Evolutionary conservation across 371 early-diverging fungal genomes (phyloP), one percentile per base, ranked within the genome.

Genomic region (Mucor plumbeus): DNA sequence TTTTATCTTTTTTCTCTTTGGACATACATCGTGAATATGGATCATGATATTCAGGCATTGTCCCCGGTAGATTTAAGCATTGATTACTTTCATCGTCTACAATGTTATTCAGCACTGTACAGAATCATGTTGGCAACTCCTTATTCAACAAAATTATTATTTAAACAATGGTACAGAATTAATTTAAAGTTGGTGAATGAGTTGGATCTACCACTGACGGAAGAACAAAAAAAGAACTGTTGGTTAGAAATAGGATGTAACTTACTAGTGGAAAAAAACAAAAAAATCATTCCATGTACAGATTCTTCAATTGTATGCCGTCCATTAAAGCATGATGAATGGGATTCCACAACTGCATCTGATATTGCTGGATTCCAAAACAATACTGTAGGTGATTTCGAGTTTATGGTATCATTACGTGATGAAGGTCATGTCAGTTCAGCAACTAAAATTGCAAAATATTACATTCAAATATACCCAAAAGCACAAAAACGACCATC

Each of bases 161-260:
- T 66, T 5, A 69, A 70, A 17, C 53, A 63, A 6, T 82, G 82
- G 82, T 61, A 77, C 35, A 69, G 78, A 14, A 59, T 82, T 33
- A 74, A 77, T 40, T 53, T 82, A 17, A 69, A 72, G 17, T 21
- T 82, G 2, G 76, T 77, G 7, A 82, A 77, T 47, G 82, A 82
- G 36, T 55, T 77, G 19, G 79, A 77, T 1, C 40, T 79, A n/a
- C 39, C 73, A 0, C 53, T 73, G 5, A 64, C 50, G 0, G 70
- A 69, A 1, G 40, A 65, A 0, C 47, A 64, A 41, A 61, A 62
- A 21, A 55, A n/a, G 4, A 33, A 54, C 4, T 73, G 76, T 34
- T 47, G 56, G 39, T 47, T 79, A 39, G 43, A 53, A 15, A 34
- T 75, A 2, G 59, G 44, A 15, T 77, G 77, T 43, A 53, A 63